These are phyloP conservation scores for Aethionema arabicum DNA, from an alignment of 345 rosid genomes.

Conservation along the genomic window DNA sequence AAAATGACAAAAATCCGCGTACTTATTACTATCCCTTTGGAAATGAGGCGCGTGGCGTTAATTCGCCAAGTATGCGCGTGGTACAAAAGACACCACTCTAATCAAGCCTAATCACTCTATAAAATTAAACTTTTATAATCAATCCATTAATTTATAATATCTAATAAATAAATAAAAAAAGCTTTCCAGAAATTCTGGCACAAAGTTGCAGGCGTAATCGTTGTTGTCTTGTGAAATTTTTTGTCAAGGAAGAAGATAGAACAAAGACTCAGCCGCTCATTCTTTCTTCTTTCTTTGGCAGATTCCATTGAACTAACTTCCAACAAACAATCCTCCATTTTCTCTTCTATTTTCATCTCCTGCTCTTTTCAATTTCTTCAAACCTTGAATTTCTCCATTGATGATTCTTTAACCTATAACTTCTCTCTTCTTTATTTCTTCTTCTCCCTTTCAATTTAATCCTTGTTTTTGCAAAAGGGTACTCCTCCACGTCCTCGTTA, in stretches of 20 bases:
- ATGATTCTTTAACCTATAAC: neutral
- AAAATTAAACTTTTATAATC: too few species aligned
- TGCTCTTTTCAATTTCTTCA: neutral
- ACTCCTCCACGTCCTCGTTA: neutral
- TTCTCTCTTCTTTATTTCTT: slow-evolving; percentile 8
- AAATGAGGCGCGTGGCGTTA: too few species aligned
- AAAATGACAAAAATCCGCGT: too few species aligned
- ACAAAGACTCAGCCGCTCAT: slow-evolving; percentile 28
- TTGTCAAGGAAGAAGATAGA: slow-evolving; percentile 25
- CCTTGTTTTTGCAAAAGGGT: slow-evolving; percentile 5
- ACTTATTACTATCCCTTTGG: too few species aligned
- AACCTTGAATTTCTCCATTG: neutral
- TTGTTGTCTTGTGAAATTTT: slow-evolving; percentile 7
- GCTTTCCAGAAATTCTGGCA: slow-evolving; percentile 5
- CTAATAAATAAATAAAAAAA: neutral
- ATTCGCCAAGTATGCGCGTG: too few species aligned
- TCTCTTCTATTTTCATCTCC: slow-evolving; percentile 19
- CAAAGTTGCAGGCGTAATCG: slow-evolving; percentile 31
- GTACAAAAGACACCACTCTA: too few species aligned
- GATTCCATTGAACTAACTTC: slow-evolving; percentile 33
- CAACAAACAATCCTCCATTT: slow-evolving; percentile 33
- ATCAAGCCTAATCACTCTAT: neutral
- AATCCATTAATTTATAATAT: neutral
- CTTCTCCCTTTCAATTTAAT: neutral
- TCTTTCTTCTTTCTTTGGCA: slow-evolving; percentile 19